phyloP scores from a whole-genome alignment of 2,329 filamentous ascomycete species.

The Neonectria coccinea region DNA sequence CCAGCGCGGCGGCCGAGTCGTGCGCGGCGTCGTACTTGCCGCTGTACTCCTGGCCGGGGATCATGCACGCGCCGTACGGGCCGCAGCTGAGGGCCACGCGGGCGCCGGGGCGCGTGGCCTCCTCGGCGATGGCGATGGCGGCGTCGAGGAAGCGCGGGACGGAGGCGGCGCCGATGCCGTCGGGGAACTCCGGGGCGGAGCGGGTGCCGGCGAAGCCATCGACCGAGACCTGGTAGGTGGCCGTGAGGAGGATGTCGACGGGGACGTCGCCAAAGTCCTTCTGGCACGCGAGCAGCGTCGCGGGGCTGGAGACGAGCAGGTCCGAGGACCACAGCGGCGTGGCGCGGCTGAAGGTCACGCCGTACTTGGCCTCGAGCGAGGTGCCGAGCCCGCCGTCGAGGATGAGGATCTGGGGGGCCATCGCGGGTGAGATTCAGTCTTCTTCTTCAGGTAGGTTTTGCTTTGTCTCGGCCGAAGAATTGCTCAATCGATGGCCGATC shows the following conservation, averaged over 20 bases:
- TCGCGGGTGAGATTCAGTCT: constrained; percentile 19
- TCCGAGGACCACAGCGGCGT: constrained; percentile 77
- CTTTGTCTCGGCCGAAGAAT: neutral
- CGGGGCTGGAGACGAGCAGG: constrained; percentile 66
- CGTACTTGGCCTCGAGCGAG: constrained; percentile 70
- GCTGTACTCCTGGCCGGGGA: constrained; percentile 74
- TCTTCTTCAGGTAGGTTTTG: neutral
- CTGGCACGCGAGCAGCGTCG: constrained; percentile 67
- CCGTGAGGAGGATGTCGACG: constrained; percentile 73
- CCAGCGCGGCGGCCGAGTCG: constrained; percentile 57
- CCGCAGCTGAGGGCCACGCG: constrained; percentile 70
- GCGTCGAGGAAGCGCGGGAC: constrained; percentile 57
- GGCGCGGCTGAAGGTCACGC: constrained; percentile 61
- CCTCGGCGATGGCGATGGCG: constrained; percentile 58
- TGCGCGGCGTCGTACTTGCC: constrained; percentile 68
- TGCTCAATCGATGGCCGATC: constrained; percentile 12
- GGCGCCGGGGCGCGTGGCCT: constrained; percentile 46
- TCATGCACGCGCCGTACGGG: constrained; percentile 75
- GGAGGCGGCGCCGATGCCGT: constrained; percentile 55
- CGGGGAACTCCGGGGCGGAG: constrained; percentile 52
- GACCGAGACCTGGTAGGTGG: constrained; percentile 74
- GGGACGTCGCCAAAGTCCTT: constrained; percentile 66
- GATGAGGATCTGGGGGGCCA: constrained; percentile 56
- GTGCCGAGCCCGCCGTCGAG: constrained; percentile 78
- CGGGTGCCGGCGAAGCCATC: constrained; percentile 66